Evolutionary conservation across 495 filamentous ascomycete species (phyloP).

Genomic region (Echria macrotheca): DNA sequence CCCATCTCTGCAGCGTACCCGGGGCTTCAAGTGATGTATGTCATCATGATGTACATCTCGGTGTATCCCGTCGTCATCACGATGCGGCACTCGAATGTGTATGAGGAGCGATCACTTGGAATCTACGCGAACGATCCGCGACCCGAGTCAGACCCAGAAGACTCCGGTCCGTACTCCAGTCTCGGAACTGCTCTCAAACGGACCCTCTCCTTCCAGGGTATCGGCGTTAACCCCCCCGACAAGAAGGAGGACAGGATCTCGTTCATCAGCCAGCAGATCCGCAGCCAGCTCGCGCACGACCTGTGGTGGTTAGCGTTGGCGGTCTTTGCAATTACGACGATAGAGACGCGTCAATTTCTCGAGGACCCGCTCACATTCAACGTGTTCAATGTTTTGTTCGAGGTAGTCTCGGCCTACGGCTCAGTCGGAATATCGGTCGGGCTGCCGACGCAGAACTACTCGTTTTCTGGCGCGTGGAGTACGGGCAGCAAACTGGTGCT

Average conservation of each 20-base stretch:
- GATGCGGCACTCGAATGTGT: conserved; percentile 60
- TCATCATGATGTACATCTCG: conserved; percentile 93
- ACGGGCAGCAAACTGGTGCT: conserved; percentile 69
- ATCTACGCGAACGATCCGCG: conserved; percentile 53
- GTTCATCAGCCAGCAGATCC: conserved; percentile 63
- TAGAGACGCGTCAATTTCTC: conserved; percentile 63
- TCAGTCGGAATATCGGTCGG: conserved; percentile 79
- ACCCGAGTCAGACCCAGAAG: conserved; percentile 12
- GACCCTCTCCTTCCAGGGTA: conserved; percentile 35
- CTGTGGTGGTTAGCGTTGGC: conserved; percentile 80
- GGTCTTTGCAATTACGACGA: conserved; percentile 65
- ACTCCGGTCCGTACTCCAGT: background rate
- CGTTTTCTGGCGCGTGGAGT: conserved; percentile 70
- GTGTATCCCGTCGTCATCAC: conserved; percentile 72
- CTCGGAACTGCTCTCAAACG: conserved; percentile 1
- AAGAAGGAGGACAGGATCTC: conserved; percentile 29
- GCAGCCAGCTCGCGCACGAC: conserved; percentile 78
- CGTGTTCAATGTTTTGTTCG: conserved; percentile 83
- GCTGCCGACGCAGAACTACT: conserved; percentile 59
- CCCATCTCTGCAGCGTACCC: conserved; percentile 63
- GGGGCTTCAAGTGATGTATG: conserved; percentile 71
- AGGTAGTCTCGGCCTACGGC: conserved; percentile 78
- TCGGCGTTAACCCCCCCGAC: conserved; percentile 25
- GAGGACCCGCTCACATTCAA: conserved; percentile 63
- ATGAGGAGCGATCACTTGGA: conserved; percentile 64